A percentile compares a stretch with the other conserved stretches of the same genome.
Evolutionary conservation across 257 asterid genomes (phyloP).

Genomic region (Scutellaria barbata): DNA sequence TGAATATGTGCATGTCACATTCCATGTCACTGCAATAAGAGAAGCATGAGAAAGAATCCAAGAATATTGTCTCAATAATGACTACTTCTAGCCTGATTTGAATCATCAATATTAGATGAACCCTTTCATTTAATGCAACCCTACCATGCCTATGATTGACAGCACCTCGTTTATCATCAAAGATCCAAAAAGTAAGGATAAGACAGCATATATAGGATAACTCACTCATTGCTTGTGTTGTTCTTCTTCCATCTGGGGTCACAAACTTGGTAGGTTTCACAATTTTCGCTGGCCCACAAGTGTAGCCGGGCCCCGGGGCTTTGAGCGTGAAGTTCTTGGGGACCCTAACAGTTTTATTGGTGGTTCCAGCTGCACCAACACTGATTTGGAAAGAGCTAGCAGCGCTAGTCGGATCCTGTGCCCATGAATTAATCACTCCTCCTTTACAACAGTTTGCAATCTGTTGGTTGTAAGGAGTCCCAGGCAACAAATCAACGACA

Average conservation of each 20-base stretch:
- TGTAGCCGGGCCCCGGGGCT: conserved; percentile 88
- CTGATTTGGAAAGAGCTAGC: conserved; percentile 77
- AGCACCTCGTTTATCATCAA: not conserved
- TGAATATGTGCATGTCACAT: conserved; percentile 59
- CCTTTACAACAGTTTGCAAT: conserved; percentile 89
- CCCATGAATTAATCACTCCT: conserved; percentile 80
- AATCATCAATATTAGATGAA: not conserved
- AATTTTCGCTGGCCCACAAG: conserved; percentile 80
- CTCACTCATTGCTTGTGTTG: conserved; percentile 92
- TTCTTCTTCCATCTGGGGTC: conserved; percentile 68
- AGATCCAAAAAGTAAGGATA: conserved; percentile 8
- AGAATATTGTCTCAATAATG: conserved; percentile 12
- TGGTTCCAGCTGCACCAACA: conserved; percentile 78
- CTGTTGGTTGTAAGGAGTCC: conserved; percentile 87
- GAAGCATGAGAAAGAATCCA: conserved; percentile 28
- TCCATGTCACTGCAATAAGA: conserved; percentile 66
- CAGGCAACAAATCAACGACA: conserved; percentile 74
- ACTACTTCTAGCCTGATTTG: not conserved
- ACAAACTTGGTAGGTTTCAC: conserved; percentile 70
- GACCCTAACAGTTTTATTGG: conserved; percentile 75
- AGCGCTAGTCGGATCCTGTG: conserved; percentile 68
- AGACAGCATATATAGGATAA: conserved; percentile 2
- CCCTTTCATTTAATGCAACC: conserved; percentile 3
- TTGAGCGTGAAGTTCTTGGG: conserved; percentile 78
- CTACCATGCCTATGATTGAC: conserved; percentile 5